phyloP scores from a whole-genome alignment of 192 early-diverging fungal genomes.

The Piromyces finnis region DNA sequence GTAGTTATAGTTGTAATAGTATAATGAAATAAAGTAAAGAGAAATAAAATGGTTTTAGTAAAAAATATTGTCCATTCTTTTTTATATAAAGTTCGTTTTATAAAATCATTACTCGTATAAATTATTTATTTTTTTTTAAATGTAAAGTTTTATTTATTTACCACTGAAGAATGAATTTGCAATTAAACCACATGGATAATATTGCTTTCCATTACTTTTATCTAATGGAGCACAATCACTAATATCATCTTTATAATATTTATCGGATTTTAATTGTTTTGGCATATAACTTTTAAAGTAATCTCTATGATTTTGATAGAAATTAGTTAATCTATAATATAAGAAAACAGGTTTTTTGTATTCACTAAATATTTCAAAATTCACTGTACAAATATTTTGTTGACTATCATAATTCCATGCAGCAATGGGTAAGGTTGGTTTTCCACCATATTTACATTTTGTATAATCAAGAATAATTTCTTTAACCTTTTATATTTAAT shows the following conservation, averaged over 20 bases:
- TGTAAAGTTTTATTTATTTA: slow-evolving; percentile 7
- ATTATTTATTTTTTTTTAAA: too few species aligned
- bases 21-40: too few species aligned
- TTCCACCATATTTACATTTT: slow-evolving; percentile 27
- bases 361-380: slow-evolving; percentile 41
- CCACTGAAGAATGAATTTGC: slow-evolving; percentile 96
- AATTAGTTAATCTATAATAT: slow-evolving; percentile 92
- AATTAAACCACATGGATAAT: slow-evolving; percentile 95
- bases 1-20: too few species aligned
- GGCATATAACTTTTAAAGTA: slow-evolving; percentile 80
- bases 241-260: too few species aligned
- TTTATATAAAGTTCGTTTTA: too few species aligned
- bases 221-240: neutral
- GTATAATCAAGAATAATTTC: slow-evolving; percentile 93
- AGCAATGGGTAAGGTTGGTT: neutral
- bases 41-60: too few species aligned
- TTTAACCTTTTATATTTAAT: slow-evolving; percentile 10
- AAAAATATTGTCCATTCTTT: too few species aligned
- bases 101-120: too few species aligned
- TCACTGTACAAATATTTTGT: slow-evolving; percentile 45
- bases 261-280: slow-evolving; percentile 46
- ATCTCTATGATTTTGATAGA: slow-evolving; percentile 93
- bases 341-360: slow-evolving; percentile 67
- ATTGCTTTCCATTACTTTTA: slow-evolving; percentile 10
- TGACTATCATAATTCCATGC: slow-evolving; percentile 24